Evolutionary conservation across 192 early-diverging fungal genomes (phyloP).

Genomic region (Entomortierella parvispora): DNA sequence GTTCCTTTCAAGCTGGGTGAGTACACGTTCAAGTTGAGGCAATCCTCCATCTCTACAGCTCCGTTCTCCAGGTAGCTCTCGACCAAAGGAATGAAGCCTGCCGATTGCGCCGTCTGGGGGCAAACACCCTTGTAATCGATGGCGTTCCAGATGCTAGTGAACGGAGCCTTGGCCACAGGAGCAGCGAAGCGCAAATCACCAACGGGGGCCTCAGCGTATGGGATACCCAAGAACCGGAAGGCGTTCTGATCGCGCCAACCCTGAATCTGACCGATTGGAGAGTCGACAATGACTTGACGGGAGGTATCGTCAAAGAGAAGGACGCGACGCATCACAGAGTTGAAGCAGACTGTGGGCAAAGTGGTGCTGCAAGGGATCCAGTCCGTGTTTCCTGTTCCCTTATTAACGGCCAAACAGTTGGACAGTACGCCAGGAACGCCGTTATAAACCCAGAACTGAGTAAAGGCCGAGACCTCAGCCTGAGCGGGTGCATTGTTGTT

Average conservation of each 20-base stretch:
- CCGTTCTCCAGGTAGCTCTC: constrained; percentile 11
- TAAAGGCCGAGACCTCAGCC: constrained; percentile 1
- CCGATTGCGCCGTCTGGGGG: constrained; percentile 15
- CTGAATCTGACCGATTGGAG: constrained; percentile 24
- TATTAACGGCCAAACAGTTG: constrained; percentile 36
- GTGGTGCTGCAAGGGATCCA: constrained; percentile 18
- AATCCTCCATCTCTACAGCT: constrained; percentile 36
- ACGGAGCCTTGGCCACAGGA: constrained; percentile 28
- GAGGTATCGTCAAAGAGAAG: constrained; percentile 32
- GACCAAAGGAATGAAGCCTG: constrained; percentile 1
- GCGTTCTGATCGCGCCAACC: constrained; percentile 47
- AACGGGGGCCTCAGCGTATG: constrained; percentile 40
- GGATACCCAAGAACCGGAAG: constrained; percentile 47
- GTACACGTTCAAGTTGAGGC: constrained; percentile 43
- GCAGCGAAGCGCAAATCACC: constrained; percentile 31
- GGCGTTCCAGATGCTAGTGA: constrained; percentile 1
- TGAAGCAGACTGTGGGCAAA: constrained; percentile 31
- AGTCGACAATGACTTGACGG: constrained; percentile 37
- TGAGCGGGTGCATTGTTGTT: constrained; percentile 7
- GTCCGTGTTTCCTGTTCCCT: constrained; percentile 17
- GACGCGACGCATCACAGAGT: constrained; percentile 27
- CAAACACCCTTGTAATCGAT: constrained; percentile 12
- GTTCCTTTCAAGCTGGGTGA: constrained; percentile 37
- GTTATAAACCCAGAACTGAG: constrained; percentile 14
- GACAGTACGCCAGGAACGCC: constrained; percentile 7